Evolutionary conservation across 2,329 filamentous ascomycete species (phyloP).

Genomic region (Fusarium torulosum): DNA sequence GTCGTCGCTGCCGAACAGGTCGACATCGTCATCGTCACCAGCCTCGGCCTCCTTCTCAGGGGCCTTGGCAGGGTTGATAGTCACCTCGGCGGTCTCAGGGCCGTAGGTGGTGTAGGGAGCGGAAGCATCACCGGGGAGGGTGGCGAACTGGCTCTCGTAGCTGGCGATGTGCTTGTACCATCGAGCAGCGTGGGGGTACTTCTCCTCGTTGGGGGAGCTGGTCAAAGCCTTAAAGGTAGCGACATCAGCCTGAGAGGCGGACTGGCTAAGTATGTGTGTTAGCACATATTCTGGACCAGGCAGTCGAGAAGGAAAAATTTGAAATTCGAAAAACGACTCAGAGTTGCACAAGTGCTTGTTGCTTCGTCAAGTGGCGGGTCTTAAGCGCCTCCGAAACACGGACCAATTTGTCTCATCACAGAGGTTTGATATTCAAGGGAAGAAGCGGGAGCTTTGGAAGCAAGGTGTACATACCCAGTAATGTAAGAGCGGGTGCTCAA

Average conservation of each 20-base stretch:
- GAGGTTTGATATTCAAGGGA: constrained; percentile 19
- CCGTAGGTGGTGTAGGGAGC: constrained; percentile 92
- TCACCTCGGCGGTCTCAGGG: constrained; percentile 81
- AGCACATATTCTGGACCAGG: constrained; percentile 29
- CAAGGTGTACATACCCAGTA: constrained; percentile 74
- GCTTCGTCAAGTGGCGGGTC: constrained; percentile 86
- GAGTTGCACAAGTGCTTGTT: constrained; percentile 81
- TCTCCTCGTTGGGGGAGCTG: constrained; percentile 79
- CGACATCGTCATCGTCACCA: constrained; percentile 77
- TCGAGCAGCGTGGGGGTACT: constrained; percentile 93
- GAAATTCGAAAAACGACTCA: constrained; percentile 62
- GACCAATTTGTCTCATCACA: constrained; percentile 90
- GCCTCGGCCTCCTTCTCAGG: constrained; percentile 47
- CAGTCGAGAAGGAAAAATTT: constrained; percentile 8
- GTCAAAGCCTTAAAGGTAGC: constrained; percentile 92
- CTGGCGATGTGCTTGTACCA: constrained; percentile 99
- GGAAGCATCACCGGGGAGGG: constrained; percentile 89
- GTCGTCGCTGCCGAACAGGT: constrained; percentile 92
- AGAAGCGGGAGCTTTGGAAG: neutral
- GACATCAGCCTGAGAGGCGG: constrained; percentile 94
- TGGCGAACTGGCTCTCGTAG: constrained; percentile 92
- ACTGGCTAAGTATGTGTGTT: constrained; percentile 56
- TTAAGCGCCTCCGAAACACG: constrained; percentile 96
- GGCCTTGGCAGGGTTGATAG: constrained; percentile 88
- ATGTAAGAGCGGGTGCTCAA: constrained; percentile 83